Percentiles rank a stretch among this genome's conserved stretches.
Conservation (phyloP, 2,329 filamentous ascomycete species). For the Aspergillus phoenicis region DNA sequence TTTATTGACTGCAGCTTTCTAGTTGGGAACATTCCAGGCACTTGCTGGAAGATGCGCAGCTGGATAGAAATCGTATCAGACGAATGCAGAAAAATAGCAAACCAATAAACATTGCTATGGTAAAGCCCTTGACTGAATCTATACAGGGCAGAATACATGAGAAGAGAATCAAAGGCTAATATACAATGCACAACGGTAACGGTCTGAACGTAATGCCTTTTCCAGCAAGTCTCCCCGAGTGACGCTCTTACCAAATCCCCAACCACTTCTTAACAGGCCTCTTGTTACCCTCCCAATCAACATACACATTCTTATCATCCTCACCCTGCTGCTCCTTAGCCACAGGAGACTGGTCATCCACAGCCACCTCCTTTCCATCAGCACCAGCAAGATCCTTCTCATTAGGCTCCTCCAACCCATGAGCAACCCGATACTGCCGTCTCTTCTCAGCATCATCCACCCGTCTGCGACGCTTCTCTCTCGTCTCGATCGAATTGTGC, state of each 20-base stretch:
- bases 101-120: background rate
- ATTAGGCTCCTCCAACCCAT: constrained; percentile 68
- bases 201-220: background rate
- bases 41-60: background rate
- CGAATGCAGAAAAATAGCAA: background rate
- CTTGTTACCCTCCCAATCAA: constrained; percentile 49
- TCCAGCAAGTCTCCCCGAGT: background rate
- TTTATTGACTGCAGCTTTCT: no score
- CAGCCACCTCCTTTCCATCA: constrained; percentile 25
- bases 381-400: constrained; percentile 25
- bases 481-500: constrained; percentile 68
- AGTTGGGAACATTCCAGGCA: background rate
- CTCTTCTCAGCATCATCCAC: constrained; percentile 88
- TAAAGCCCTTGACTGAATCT: constrained; percentile 4
- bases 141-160: constrained; percentile 25
- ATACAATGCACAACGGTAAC: constrained; percentile 8
- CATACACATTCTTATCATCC: constrained; percentile 31
- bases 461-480: constrained; percentile 70
- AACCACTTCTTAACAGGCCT: constrained; percentile 74
- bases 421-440: constrained; percentile 79
- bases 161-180: constrained; percentile 17
- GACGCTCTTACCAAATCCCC: constrained; percentile 68
- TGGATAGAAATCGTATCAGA: background rate
- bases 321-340: constrained; percentile 38
- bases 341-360: constrained; percentile 44